Base-by-base conservation (phyloP, 2,329 filamentous ascomycete species). In the Sclerotinia glacialis region DNA sequence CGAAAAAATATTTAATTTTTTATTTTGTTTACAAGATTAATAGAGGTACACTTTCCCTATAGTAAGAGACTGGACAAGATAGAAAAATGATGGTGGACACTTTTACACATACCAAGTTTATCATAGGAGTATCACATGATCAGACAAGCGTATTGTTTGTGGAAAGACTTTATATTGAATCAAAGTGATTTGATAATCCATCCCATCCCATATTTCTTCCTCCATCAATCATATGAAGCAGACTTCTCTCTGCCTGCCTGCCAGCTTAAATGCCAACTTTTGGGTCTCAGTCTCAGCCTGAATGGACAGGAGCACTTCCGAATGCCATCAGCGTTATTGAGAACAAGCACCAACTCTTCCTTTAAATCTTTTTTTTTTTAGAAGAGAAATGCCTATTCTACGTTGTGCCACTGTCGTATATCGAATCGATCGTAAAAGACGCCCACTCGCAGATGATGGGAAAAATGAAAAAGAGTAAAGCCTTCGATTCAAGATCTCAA, bases 301-400 rank as follows among this genome's bases (percentile, higher is more conserved):
- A 71, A 76, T 76, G 75, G 74, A 73, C 74, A 74, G 74, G 75
- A 76, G 75, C 75, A 76, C 75, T 76, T 76, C 75, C 75, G 70
- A 76, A 72, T 76, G 73, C 75, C 75, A 76, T 75, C 73, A 73
- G 74, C 74, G 71, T 71, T 67, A 70, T 68, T 69, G 71, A 69
- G 67, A 64, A 69, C 65, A 66, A 66, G 65, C 65, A 66, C 54
- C 64, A 72, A 47, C 40, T 73, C 67, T 64, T 69, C 67, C 67
- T 68, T 69, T 70, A 65, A 47, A 52, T 49, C n/a, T n/a, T 49
- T 69, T 52, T 50, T 42, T 68, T 69, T 54, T 61, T 63, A 70
- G 68, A 67, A 68, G 68, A 64, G 26, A 62, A 65, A 70, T 70
- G 69, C 70, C 69, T 66, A 68, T 55, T 60, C 68, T 67, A 66